Evolutionary conservation across 129 eudicot genomes (phyloP).

Genomic region (Artemisia tridentata): DNA sequence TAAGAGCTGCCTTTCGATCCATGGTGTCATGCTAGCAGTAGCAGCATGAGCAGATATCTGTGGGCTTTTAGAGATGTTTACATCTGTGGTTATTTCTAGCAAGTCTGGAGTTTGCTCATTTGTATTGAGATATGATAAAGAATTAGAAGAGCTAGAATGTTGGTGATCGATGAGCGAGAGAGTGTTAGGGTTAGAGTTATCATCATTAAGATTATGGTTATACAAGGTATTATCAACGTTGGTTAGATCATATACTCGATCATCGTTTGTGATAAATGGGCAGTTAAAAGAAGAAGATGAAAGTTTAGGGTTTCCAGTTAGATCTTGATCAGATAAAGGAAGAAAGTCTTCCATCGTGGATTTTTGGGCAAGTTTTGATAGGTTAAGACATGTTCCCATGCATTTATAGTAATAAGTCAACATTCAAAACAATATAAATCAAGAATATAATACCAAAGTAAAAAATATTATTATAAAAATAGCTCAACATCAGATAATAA

Average conservation of each 20-base stretch:
- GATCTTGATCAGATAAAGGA: background rate
- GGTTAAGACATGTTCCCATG: no score
- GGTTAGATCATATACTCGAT: background rate
- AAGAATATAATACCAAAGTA: no score
- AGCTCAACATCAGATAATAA: no score
- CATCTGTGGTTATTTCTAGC: background rate
- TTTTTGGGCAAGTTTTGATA: no score
- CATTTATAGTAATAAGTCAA: no score
- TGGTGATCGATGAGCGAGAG: background rate
- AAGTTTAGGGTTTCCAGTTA: background rate
- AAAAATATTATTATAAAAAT: no score
- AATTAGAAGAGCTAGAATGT: background rate
- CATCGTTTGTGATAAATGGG: background rate
- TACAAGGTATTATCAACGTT: no score
- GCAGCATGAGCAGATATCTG: background rate
- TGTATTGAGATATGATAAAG: background rate
- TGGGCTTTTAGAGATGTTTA: background rate
- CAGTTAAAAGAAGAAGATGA: background rate
- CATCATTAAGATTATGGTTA: background rate
- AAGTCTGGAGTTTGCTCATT: background rate
- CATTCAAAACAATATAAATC: no score
- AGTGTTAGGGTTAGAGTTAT: background rate
- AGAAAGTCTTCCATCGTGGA: no score
- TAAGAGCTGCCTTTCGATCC: background rate
- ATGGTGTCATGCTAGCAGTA: background rate